A percentile compares a stretch with the other conserved stretches of the same genome.
phyloP scores from a whole-genome alignment of 2,329 filamentous ascomycete genomes.

The Furcasterigmium sp. region DNA sequence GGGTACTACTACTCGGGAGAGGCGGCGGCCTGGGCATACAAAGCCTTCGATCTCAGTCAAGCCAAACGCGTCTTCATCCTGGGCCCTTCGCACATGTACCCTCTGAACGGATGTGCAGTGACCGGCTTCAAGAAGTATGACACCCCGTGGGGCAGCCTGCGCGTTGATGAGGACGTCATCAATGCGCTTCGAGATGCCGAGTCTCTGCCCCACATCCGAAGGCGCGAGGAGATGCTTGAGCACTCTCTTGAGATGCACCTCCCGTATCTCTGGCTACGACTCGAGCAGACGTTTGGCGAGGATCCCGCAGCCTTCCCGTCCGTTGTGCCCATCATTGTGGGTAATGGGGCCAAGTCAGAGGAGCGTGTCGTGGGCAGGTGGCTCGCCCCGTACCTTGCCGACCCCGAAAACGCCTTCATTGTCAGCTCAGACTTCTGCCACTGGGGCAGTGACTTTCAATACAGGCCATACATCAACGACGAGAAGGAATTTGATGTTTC shows the following conservation, averaged over 20 bases:
- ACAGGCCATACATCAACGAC: conserved; percentile 69
- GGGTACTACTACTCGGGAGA: conserved; percentile 89
- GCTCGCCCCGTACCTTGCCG: conserved; percentile 72
- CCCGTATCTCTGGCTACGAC: conserved; percentile 82
- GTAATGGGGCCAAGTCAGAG: conserved; percentile 59
- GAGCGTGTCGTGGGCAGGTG: conserved; percentile 66
- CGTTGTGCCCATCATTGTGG: conserved; percentile 82
- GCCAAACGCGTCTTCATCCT: conserved; percentile 88
- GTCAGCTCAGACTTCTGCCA: conserved; percentile 96
- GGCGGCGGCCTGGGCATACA: conserved; percentile 93
- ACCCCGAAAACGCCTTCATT: conserved; percentile 75
- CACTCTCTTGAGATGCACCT: conserved; percentile 97
- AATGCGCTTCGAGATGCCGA: conserved; percentile 27
- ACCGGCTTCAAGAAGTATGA: conserved; percentile 65
- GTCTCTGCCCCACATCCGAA: conserved; percentile 59
- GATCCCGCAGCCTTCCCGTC: conserved; percentile 56
- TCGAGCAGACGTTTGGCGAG: conserved; percentile 41
- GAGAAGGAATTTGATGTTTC: conserved; percentile 31
- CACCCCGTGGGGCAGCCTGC: conserved; percentile 69
- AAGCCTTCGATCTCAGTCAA: conserved; percentile 72
- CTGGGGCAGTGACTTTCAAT: conserved; percentile 82
- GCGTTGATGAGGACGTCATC: conserved; percentile 55
- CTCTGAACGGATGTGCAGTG: conserved; percentile 71
- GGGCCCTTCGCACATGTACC: conserved; percentile 86
- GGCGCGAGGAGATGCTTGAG: conserved; percentile 68